Evolutionary conservation across 805 yeast species (phyloP).

Genomic region (Lachancea thermotolerans): DNA sequence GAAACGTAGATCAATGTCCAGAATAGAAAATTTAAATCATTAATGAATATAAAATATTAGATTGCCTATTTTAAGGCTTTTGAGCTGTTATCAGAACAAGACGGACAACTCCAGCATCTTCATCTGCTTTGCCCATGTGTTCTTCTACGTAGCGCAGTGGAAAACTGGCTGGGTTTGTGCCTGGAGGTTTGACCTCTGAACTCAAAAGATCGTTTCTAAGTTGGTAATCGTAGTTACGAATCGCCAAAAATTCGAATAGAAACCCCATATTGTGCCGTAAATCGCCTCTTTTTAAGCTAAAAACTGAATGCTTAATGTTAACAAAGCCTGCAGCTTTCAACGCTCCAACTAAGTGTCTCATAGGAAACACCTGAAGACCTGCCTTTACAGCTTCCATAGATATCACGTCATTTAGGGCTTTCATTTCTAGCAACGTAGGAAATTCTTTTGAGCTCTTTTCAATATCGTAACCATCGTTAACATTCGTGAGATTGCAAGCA

Average conservation of each 20-base stretch:
- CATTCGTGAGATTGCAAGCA: conserved; percentile 18
- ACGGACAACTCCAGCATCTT: conserved; percentile 24
- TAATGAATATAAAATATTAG: background rate
- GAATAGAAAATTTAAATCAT: too few relatives aligned
- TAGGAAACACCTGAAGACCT: conserved; percentile 25
- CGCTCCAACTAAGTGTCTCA: conserved; percentile 19
- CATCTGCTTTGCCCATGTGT: conserved; percentile 24
- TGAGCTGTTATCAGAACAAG: conserved; percentile 23
- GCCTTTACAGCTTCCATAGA: conserved; percentile 22
- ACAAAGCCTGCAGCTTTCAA: conserved; percentile 27
- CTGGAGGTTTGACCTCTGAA: conserved; percentile 12
- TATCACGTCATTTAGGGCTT: conserved; percentile 19
- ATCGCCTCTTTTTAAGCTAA: conserved; percentile 27
- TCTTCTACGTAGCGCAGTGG: conserved; percentile 24
- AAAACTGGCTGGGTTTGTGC: conserved; percentile 16
- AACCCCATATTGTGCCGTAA: conserved; percentile 26
- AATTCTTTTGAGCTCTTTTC: conserved; percentile 5
- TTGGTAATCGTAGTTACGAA: conserved; percentile 16
- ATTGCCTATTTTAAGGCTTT: conserved; percentile 15
- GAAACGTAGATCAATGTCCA: background rate
- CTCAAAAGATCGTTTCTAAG: conserved; percentile 15
- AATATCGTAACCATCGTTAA: conserved; percentile 12
- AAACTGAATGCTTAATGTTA: conserved; percentile 22
- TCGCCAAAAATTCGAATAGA: conserved; percentile 21
- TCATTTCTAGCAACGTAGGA: conserved; percentile 21